Base-by-base conservation (phyloP, 306 rosid genomes). In the Psophocarpus tetragonolobus region DNA sequence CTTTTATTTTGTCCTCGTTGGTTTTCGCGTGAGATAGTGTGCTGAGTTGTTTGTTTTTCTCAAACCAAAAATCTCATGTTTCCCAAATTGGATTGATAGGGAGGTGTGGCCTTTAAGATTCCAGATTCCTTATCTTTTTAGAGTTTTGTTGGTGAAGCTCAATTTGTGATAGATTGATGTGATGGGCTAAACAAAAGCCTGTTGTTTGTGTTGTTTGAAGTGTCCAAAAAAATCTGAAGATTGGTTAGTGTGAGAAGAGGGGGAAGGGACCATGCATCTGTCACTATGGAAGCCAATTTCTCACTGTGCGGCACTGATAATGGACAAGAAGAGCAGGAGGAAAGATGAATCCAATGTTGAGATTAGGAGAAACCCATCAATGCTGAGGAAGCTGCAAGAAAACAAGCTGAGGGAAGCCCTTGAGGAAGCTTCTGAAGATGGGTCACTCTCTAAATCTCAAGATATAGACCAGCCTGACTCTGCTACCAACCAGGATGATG, bases 341-440 rank as follows among this genome's bases (percentile, higher is more conserved):
- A 88, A 81, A 82, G 87, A 87, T 71, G 93, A 87, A 29, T 91
- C 98, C 1, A 39, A 42, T 12, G 80, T 63, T 9, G 91, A 90
- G 4, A 11, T 45, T 2, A 87, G 73, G 82, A 87, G 84, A 77
- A 87, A 84, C 85, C 83, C 90, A 11, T 83, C 97, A 68, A 82
- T 90, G 79, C 95, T 90, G 30, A 88, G 96, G 73, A 92, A 94
- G 67, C 77, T 92, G 71, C 97, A 90, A 74, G 98, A 94, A 10
- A 90, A 87, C 88, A 92, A 90, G 89, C 97, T 94, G 32, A 89
- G 97, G 85, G 97, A 94, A 56, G 98, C 98, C 38, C 95, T 94
- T 5, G 98, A 94, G 82, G 98, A 94, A 82, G 98, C 98, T 63
- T 94, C 98, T n/a, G 98, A 94, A 78, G 92, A 92, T 72, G 98